Conservation (phyloP, 768 basidiomycete species). For the Termitomyces eurrhizus region DNA sequence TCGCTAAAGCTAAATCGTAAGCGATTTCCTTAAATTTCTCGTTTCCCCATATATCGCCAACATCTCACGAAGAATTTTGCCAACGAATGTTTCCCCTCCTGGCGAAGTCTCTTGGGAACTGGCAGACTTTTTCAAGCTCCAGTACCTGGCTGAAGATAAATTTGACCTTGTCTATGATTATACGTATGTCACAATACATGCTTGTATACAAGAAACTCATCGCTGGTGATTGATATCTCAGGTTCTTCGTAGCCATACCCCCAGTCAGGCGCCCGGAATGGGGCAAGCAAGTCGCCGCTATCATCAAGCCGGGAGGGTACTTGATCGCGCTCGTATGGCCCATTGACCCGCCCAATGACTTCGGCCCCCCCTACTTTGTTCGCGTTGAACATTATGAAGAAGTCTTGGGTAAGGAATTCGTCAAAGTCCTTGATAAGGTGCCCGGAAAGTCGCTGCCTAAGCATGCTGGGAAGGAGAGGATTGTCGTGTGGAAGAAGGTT, state of each 20-base stretch:
- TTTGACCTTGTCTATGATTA: conserved; percentile 67
- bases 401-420: conserved; percentile 22
- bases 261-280: conserved; percentile 49
- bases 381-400: conserved; percentile 56
- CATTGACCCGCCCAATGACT: conserved; percentile 36
- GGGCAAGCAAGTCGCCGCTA: conserved; percentile 51
- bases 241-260: conserved; percentile 73
- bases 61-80: background rate
- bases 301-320: conserved; percentile 60
- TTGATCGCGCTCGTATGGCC: conserved; percentile 62
- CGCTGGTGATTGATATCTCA: conserved; percentile 16
- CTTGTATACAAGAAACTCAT: background rate
- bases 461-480: conserved; percentile 45
- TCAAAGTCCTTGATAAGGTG: conserved; percentile 34
- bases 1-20: conserved; percentile 42
- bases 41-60: background rate
- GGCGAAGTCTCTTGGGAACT: conserved; percentile 35
- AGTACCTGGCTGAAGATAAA: conserved; percentile 19
- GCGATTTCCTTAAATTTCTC: background rate
- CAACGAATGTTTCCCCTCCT: conserved; percentile 9
- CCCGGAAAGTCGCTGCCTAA: conserved; percentile 37
- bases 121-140: conserved; percentile 54
- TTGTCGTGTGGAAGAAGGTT: conserved; percentile 48
- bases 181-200: conserved; percentile 35
- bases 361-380: conserved; percentile 63